phyloP scores from a whole-genome alignment of 108 stramenopile genomes.

The Schizochytrium sp. region DNA sequence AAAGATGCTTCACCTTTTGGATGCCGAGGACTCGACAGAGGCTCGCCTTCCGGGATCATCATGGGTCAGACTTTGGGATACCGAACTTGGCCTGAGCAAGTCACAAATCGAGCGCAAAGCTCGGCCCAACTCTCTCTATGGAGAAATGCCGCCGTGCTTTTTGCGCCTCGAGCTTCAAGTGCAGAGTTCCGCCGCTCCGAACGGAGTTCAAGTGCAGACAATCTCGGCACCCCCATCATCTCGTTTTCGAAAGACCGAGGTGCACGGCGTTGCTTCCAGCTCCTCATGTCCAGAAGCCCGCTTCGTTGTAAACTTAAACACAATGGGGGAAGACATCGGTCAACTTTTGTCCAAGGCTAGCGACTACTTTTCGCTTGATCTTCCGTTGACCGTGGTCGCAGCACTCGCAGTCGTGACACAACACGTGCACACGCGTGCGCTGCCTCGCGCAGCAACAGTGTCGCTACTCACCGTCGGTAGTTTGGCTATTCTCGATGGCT shows the following conservation, averaged over 20 bases:
- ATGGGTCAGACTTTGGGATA: neutral
- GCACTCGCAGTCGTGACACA: constrained; percentile 47
- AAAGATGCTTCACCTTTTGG: no score
- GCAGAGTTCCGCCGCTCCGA: neutral
- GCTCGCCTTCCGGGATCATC: no score
- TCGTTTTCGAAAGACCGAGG: neutral
- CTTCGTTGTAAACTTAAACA: neutral
- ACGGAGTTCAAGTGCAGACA: neutral
- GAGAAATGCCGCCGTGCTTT: neutral
- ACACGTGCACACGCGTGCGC: constrained; percentile 68
- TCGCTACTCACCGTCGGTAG: constrained; percentile 73
- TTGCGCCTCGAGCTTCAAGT: neutral
- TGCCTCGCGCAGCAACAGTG: constrained; percentile 65
- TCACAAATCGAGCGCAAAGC: neutral
- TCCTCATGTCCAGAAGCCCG: neutral
- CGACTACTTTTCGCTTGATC: neutral
- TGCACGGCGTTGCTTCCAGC: neutral
- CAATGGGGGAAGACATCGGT: neutral
- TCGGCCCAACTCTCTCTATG: neutral
- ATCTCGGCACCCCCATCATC: neutral
- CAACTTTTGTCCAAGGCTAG: neutral
- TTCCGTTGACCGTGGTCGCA: neutral
- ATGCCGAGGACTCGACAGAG: neutral
- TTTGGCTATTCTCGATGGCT: constrained; percentile 80
- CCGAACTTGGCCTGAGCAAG: neutral